Percentiles rank a stretch among this genome's conserved stretches.
These are phyloP conservation scores for Nyssa sinensis DNA, from an alignment of 148 eudicot species.

Conservation along the genomic window DNA sequence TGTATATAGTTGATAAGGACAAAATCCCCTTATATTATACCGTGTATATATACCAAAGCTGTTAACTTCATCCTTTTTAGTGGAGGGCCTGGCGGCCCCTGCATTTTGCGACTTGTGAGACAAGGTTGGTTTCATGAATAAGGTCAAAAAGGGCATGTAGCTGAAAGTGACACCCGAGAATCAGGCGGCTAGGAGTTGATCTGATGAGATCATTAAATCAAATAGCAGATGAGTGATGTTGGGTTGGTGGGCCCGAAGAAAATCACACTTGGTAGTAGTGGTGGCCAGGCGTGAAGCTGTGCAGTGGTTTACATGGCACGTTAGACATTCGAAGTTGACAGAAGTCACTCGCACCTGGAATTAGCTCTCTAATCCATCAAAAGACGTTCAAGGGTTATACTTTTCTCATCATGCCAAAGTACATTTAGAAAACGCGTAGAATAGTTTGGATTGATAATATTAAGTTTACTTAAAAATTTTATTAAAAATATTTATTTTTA, in stretches of 20 bases:
- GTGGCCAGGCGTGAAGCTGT: not conserved
- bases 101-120: not conserved
- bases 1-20: not conserved
- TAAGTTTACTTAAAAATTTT: too few relatives aligned
- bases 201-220: not conserved
- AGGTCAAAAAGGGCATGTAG: too few relatives aligned
- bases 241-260: slow-evolving; percentile 1
- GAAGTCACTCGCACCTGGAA: not conserved
- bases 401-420: not conserved
- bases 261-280: not conserved
- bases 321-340: not conserved
- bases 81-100: too few relatives aligned
- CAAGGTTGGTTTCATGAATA: too few relatives aligned
- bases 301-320: not conserved
- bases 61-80: too few relatives aligned
- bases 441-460: too few relatives aligned
- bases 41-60: not conserved
- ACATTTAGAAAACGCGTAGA: not conserved
- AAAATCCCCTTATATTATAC: not conserved
- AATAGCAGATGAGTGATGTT: not conserved
- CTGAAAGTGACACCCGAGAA: not conserved
- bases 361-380: too few relatives aligned
- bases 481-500: too few relatives aligned
- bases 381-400: not conserved
- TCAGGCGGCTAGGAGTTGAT: not conserved